A percentile compares a stretch with the other conserved stretches of the same genome.
Evolutionary conservation across 345 rosid species (phyloP).

Genomic region (Hibiscus syriacus): DNA sequence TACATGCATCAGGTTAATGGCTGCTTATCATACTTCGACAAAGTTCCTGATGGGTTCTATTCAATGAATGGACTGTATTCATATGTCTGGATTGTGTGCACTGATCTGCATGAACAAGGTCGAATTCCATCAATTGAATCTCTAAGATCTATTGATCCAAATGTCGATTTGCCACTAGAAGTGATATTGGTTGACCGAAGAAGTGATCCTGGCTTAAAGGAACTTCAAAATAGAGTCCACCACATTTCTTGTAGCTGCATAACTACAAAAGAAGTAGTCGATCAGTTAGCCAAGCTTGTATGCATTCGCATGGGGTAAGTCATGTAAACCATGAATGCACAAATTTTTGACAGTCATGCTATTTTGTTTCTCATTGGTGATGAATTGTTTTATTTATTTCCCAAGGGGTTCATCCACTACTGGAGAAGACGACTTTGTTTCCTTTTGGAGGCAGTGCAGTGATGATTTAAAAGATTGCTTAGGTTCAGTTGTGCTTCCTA

Average conservation of each 20-base stretch:
- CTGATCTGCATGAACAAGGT: slow-evolving; percentile 73
- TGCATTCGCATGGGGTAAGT: slow-evolving; percentile 92
- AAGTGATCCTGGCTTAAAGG: slow-evolving; percentile 76
- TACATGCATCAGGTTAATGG: slow-evolving; percentile 75
- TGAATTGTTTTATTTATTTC: slow-evolving; percentile 16
- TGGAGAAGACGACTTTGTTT: slow-evolving; percentile 62
- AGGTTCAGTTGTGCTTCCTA: slow-evolving; percentile 81
- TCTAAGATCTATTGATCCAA: slow-evolving; percentile 67
- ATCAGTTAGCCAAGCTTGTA: slow-evolving; percentile 90
- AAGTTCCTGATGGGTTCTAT: slow-evolving; percentile 97
- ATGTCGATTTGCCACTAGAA: slow-evolving; percentile 52
- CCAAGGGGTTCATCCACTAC: slow-evolving; percentile 63
- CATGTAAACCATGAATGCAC: slow-evolving; percentile 11
- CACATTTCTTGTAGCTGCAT: slow-evolving; percentile 58
- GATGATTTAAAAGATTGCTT: slow-evolving; percentile 73
- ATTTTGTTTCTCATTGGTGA: slow-evolving; percentile 20
- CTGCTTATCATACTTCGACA: slow-evolving; percentile 84
- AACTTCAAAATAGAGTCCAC: slow-evolving; percentile 70
- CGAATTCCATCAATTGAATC: slow-evolving; percentile 90
- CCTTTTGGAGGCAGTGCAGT: slow-evolving; percentile 75
- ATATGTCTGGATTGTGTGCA: slow-evolving; percentile 84
- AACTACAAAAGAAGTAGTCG: slow-evolving; percentile 82
- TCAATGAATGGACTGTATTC: slow-evolving; percentile 84
- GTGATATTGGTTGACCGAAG: slow-evolving; percentile 73
- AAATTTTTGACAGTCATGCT: slow-evolving; percentile 4